Percentiles rank a stretch among this genome's conserved stretches.
These are phyloP conservation scores for Fonsecaea multimorphosa DNA, from an alignment of 2,329 filamentous ascomycete species.

Conservation along the genomic window DNA sequence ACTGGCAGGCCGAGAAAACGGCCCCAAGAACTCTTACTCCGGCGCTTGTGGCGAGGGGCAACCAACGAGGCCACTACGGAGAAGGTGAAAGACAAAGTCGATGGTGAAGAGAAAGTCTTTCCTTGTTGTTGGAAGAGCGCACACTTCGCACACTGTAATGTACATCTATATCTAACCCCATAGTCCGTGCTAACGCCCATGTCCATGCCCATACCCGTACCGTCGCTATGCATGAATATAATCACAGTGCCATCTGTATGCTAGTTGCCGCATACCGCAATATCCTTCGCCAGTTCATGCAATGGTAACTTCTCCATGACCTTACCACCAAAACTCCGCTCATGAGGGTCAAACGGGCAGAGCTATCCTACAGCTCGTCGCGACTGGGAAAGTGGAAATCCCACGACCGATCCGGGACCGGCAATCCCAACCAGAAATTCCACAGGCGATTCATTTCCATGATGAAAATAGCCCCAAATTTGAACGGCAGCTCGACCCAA, in stretches of 20 bases:
- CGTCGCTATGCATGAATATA: conserved; percentile 26
- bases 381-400: conserved; percentile 54
- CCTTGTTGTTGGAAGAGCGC: background rate
- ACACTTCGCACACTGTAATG: background rate
- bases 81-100: background rate
- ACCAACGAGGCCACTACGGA: background rate
- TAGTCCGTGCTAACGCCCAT: background rate
- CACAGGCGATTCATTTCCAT: conserved; percentile 63
- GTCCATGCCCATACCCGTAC: conserved; percentile 8
- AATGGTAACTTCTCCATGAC: no score
- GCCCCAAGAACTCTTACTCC: background rate
- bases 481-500: conserved; percentile 72
- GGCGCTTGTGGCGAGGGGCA: conserved; percentile 2
- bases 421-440: conserved; percentile 68
- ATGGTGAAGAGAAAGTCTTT: background rate
- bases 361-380: conserved; percentile 51
- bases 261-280: background rate
- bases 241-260: conserved; percentile 3
- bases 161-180: conserved; percentile 3
- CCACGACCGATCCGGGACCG: conserved; percentile 64
- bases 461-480: conserved; percentile 65
- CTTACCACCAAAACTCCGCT: background rate
- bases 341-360: background rate
- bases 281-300: background rate
- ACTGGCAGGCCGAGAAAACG: background rate